Percentiles rank a stretch among this genome's conserved stretches.
Conservation (phyloP, 2,329 filamentous ascomycete genomes). For the Fusarium odoratissimum region DNA sequence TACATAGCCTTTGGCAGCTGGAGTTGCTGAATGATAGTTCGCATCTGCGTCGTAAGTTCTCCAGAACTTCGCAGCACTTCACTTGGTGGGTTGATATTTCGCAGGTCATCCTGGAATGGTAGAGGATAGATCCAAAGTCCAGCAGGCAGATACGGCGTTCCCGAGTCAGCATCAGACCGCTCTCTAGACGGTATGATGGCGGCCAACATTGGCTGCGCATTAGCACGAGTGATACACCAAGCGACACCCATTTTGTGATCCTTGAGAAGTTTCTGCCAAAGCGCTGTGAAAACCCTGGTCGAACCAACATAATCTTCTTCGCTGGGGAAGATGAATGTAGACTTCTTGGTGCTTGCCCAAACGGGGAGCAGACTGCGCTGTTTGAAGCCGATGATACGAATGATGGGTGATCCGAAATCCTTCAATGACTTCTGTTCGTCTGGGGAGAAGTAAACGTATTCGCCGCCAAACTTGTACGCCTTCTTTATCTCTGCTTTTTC, state of each 20-base stretch:
- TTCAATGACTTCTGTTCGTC: conserved; percentile 85
- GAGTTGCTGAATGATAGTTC: conserved; percentile 82
- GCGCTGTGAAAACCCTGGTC: conserved; percentile 88
- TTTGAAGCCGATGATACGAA: conserved; percentile 96
- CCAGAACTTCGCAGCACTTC: conserved; percentile 70
- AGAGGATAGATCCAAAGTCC: conserved; percentile 91
- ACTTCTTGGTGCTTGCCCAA: conserved; percentile 88
- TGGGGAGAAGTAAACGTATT: conserved; percentile 85
- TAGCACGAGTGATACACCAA: conserved; percentile 88
- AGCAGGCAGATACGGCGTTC: conserved; percentile 78
- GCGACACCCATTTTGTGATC: conserved; percentile 85
- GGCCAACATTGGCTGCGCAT: conserved; percentile 81
- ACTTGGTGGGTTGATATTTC: conserved; percentile 74
- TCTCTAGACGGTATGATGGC: conserved; percentile 83
- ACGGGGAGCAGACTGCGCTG: conserved; percentile 77
- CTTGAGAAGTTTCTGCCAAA: conserved; percentile 87
- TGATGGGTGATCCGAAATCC: conserved; percentile 82
- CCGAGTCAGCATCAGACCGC: conserved; percentile 70
- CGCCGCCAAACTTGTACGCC: conserved; percentile 95
- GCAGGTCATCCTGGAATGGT: conserved; percentile 89
- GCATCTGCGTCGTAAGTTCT: conserved; percentile 82
- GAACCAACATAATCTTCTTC: conserved; percentile 92
- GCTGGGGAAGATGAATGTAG: conserved; percentile 92
- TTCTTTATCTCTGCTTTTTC: conserved; percentile 87
- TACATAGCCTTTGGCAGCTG: conserved; percentile 89